Conservation (phyloP, 345 rosid genomes). For the Aethionema arabicum region DNA sequence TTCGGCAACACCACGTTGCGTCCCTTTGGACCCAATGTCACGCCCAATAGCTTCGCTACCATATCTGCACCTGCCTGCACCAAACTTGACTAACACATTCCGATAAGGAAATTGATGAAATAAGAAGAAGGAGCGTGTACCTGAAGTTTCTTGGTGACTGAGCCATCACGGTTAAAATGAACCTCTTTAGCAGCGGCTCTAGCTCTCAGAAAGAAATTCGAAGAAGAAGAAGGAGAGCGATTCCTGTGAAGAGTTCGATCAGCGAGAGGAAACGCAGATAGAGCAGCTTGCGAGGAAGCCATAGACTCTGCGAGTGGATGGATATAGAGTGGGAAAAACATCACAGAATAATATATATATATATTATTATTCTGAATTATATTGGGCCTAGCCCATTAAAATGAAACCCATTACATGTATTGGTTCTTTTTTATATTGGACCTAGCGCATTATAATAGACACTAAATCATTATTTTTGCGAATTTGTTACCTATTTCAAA, state of each 20-base stretch:
- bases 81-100: conserved; percentile 31
- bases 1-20: conserved; percentile 89
- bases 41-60: conserved; percentile 88
- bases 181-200: conserved; percentile 72
- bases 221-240: conserved; percentile 31
- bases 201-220: conserved; percentile 24
- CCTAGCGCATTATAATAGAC: too few species aligned
- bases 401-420: too few species aligned
- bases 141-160: conserved; percentile 79
- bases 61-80: conserved; percentile 73
- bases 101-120: neutral
- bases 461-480: too few species aligned
- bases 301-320: conserved; percentile 34
- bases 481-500: too few species aligned
- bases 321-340: conserved; percentile 29
- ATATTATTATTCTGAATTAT: too few species aligned
- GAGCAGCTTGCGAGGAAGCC: conserved; percentile 51
- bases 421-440: too few species aligned
- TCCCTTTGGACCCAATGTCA: conserved; percentile 93
- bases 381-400: too few species aligned
- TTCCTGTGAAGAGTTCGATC: conserved; percentile 33
- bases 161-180: conserved; percentile 85
- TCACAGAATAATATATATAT: conserved; percentile 3
- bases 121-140: conserved; percentile 33
- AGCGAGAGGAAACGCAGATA: conserved; percentile 55